Conservation (phyloP, 768 basidiomycete species). For the Mycena olivaceomarginata region DNA sequence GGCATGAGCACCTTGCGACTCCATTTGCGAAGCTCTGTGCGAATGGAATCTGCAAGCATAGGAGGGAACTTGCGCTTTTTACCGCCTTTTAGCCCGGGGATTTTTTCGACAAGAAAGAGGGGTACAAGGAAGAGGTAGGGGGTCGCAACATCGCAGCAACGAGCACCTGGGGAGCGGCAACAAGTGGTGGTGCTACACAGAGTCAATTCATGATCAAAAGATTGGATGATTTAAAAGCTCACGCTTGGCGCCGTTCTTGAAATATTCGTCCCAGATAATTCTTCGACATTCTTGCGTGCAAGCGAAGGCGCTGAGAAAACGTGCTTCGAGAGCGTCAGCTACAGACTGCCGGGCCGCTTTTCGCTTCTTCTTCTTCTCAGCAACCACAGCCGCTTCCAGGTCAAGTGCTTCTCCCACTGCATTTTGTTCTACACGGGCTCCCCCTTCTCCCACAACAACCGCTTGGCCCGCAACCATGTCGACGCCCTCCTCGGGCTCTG, state of each 20-base stretch:
- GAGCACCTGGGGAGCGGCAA: not conserved
- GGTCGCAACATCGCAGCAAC: conserved; percentile 42
- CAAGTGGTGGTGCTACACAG: no score
- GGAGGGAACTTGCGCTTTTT: not conserved
- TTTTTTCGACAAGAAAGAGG: not conserved
- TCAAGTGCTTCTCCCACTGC: conserved; percentile 5
- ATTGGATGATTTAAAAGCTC: no score
- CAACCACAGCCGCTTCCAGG: not conserved
- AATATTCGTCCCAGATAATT: no score
- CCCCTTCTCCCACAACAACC: conserved; percentile 22
- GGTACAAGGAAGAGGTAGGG: not conserved
- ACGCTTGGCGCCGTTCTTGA: no score
- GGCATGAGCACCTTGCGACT: no score
- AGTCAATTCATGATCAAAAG: no score
- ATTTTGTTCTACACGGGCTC: conserved; percentile 20
- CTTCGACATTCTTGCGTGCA: not conserved
- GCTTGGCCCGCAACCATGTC: conserved; percentile 26
- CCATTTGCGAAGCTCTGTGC: no score
- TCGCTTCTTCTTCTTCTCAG: conserved; percentile 25
- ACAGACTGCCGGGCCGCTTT: not conserved
- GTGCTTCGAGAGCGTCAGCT: conserved; percentile 20
- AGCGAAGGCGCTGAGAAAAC: conserved; percentile 21
- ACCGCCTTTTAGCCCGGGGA: no score
- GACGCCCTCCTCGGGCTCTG: conserved; percentile 10
- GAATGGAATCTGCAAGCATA: no score